A percentile compares a stretch with the other conserved stretches of the same genome.
Evolutionary conservation across 202 grass and related monocot genomes (phyloP).

Genomic region (Bolboschoenoplectus hybrid): DNA sequence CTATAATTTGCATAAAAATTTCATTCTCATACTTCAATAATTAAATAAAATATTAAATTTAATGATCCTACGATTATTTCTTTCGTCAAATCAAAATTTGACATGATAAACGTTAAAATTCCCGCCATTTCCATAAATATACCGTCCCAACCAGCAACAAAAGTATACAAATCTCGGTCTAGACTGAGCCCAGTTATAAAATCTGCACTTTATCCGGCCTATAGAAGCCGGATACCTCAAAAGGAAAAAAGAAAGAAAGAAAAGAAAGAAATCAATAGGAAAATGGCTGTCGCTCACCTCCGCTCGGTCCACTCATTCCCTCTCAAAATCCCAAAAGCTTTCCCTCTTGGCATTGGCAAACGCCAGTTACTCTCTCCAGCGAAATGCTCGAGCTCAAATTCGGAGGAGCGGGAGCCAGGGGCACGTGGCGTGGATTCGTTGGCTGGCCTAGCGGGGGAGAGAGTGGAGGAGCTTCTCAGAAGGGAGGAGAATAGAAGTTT

Average conservation of each 20-base stretch:
- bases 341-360: background rate
- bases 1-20: too few species aligned
- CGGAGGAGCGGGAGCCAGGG: conserved; percentile 28
- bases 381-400: conserved; percentile 38
- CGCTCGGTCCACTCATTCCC: conserved; percentile 42
- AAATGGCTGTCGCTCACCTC: conserved; percentile 44
- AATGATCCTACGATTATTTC: too few species aligned
- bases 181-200: background rate
- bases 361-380: conserved; percentile 10
- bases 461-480: conserved; percentile 76
- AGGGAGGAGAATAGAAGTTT: conserved; percentile 74
- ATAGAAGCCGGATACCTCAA: background rate
- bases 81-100: too few species aligned
- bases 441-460: conserved; percentile 51
- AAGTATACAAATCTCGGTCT: too few species aligned
- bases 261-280: conserved; percentile 14
- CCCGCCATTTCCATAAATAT: too few species aligned
- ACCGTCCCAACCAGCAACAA: too few species aligned
- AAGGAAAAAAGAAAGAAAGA: background rate
- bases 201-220: background rate
- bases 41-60: too few species aligned
- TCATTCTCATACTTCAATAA: too few species aligned
- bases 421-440: conserved; percentile 38
- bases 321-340: conserved; percentile 20
- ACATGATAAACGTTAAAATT: too few species aligned